A percentile compares a stretch with the other conserved stretches of the same genome.
phyloP scores from a whole-genome alignment of 768 basidiomycete species.

The Podaxis rugospora region DNA sequence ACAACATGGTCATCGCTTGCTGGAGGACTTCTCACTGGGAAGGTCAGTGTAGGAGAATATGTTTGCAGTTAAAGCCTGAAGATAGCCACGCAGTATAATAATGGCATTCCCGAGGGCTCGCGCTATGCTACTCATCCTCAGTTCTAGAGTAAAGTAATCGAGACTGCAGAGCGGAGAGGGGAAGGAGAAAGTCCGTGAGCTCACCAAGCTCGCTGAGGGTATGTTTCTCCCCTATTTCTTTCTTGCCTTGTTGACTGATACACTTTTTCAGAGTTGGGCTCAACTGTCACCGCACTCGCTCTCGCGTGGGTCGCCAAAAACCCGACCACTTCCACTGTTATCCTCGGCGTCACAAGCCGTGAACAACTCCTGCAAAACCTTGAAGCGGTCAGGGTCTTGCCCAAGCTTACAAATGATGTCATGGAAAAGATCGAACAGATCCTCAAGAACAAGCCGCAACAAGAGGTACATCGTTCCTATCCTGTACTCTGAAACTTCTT shows the following conservation, averaged over 20 bases:
- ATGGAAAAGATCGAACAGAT: conserved; percentile 1
- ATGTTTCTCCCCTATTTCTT: conserved; percentile 6
- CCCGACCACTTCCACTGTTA: conserved; percentile 63
- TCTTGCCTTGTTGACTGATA: neutral
- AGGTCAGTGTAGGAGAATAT: conserved; percentile 33
- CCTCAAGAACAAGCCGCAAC: neutral
- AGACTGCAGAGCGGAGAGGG: conserved; percentile 55
- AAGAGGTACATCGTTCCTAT: neutral
- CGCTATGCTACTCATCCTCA: conserved; percentile 54
- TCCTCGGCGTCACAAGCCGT: conserved; percentile 63
- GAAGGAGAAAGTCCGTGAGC: conserved; percentile 56
- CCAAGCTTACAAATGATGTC: neutral
- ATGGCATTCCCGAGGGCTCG: conserved; percentile 71
- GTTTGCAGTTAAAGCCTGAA: neutral
- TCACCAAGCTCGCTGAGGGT: conserved; percentile 61
- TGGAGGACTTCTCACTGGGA: conserved; percentile 71
- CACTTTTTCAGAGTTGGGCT: conserved; percentile 26
- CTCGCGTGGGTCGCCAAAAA: conserved; percentile 77
- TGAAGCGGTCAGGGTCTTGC: conserved; percentile 35
- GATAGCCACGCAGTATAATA: conserved; percentile 46
- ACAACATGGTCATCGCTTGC: conserved; percentile 74
- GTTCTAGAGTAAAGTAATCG: conserved; percentile 52
- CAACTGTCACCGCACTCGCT: conserved; percentile 60
- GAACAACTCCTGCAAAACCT: conserved; percentile 67
- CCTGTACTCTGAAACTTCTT: neutral